Evolutionary conservation across 768 basidiomycete species (phyloP), one percentile per base, ranked within the genome.

Genomic region (Austroboletus eburneus): DNA sequence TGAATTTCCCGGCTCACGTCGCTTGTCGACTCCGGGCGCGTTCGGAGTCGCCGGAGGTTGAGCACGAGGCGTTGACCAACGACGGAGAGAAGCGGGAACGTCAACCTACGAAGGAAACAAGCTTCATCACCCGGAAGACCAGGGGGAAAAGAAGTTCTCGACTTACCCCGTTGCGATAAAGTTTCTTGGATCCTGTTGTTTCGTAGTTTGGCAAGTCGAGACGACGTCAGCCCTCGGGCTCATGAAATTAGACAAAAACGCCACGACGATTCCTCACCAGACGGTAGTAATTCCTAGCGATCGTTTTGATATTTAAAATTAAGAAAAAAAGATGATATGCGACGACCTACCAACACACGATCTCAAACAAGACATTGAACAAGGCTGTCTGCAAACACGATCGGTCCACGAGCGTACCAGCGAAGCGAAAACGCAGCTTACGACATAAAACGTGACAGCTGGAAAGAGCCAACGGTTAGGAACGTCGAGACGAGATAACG

Each of bases 61-160:
- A 55, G 48, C 27, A 54, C 57, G 43, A 55, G 61, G 38, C 53
- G 65, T 48, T 49, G 64, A 41, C 45, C 63, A 39, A 49, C 46
- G 33, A 61, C 16, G 2, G 43, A 30, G 9, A 59, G 12, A 6
- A 58, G 12, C 1, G 55, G 49, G 14, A 18, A 41, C 20, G 56
- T 42, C 3, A 55, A 0, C 21, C 58, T 58, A 33, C 8, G 12
- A 5, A 32, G 9, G 13, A 13, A n/a, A 8, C 14, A 8, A 16
- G 14, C 5, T 34, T 13, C 7, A 13, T 29, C 13, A 29, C 29
- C 29, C 29, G 29, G 29, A 34, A 34, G 5, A 27, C 5, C 27
- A 6, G 12, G 12, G 12, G 5, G 12, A 27, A 27, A 6, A 27
- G 12, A 27, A 27, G 27, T 27, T 12, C 12, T 27, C 12, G 12